A percentile compares a stretch with the other conserved stretches of the same genome.
These are phyloP conservation scores for Babesia bovis DNA, from an alignment of 169 alveolate species.

Conservation along the genomic window DNA sequence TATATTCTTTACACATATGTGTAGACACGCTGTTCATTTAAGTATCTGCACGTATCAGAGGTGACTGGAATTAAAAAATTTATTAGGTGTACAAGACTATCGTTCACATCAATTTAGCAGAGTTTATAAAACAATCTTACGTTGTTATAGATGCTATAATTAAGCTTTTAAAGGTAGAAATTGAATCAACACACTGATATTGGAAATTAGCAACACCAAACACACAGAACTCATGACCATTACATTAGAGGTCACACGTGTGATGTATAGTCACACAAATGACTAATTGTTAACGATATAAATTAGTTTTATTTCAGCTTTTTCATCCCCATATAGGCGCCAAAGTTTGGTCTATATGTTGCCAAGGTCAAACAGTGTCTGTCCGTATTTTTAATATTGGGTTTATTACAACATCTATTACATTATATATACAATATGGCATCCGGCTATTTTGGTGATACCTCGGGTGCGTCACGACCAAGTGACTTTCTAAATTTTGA, in stretches of 20 bases:
- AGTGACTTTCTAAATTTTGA: slow-evolving; percentile 56
- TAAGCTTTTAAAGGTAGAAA: too few species aligned
- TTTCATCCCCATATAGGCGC: neutral
- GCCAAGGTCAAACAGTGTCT: neutral
- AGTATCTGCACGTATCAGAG: too few species aligned
- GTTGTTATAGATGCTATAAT: too few species aligned
- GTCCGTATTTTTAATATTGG: slow-evolving; percentile 6
- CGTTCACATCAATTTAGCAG: too few species aligned
- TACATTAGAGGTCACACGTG: neutral
- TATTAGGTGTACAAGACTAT: too few species aligned
- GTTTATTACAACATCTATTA: neutral
- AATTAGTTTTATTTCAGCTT: neutral
- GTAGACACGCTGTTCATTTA: too few species aligned
- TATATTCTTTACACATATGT: too few species aligned
- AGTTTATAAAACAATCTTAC: too few species aligned
- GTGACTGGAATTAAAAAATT: too few species aligned
- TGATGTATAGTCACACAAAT: neutral
- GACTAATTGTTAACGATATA: neutral
- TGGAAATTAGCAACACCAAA: too few species aligned
- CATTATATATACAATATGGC: neutral
- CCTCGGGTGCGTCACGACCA: slow-evolving; percentile 36
- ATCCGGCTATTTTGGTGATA: neutral
- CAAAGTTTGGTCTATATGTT: neutral
- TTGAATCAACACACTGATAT: too few species aligned
- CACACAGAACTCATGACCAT: neutral